Evolutionary conservation across 2,329 filamentous ascomycete species (phyloP), one percentile per base, ranked within the genome.

Genomic region (Diaporthe caulivora): DNA sequence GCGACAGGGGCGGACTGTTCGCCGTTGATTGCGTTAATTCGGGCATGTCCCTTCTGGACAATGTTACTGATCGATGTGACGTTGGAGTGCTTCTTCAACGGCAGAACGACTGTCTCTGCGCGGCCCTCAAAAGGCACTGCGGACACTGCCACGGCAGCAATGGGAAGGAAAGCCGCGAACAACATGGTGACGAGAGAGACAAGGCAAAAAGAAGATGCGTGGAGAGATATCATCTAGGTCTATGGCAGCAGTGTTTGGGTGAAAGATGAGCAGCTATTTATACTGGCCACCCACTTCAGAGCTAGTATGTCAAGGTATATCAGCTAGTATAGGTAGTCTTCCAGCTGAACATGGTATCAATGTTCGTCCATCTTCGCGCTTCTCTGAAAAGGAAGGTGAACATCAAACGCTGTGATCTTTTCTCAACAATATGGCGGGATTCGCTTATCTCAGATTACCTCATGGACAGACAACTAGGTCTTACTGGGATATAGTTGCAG

Each of bases 41-140:
- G 78, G 58, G 77, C 74, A 13, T 77, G 75, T 58, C 78, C 78
- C 58, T 74, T 77, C 49, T 71, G 40, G 37, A 80, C 76, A 44
- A 79, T 73, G 55, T 75, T 76, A 65, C 76, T 79, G 49, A 78
- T 69, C 13, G 78, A 77, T 34, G 74, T 76, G 72, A 77, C 74
- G 55, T 75, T 78, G 72, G 72, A 64, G 68, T 76, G 76, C n/a
- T 76, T 74, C 60, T 75, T 78, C 75, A 80, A 57, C 7, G 78
- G 68, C 53, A 80, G 58, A 53, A 73, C 73, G 31, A 75, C 55
- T 11, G 75, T 76, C 75, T 76, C 74, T 29, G 76, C 69, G 55
- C 74, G 73, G 51, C 58, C 71, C 75, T 77, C 75, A 71, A 79
- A 65, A 8, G 78, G 78, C 44, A 77, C 76, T 49, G 78, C 78